These are phyloP conservation scores for Daldinia concentrica DNA, from an alignment of 495 filamentous ascomycete genomes.

Conservation along the genomic window DNA sequence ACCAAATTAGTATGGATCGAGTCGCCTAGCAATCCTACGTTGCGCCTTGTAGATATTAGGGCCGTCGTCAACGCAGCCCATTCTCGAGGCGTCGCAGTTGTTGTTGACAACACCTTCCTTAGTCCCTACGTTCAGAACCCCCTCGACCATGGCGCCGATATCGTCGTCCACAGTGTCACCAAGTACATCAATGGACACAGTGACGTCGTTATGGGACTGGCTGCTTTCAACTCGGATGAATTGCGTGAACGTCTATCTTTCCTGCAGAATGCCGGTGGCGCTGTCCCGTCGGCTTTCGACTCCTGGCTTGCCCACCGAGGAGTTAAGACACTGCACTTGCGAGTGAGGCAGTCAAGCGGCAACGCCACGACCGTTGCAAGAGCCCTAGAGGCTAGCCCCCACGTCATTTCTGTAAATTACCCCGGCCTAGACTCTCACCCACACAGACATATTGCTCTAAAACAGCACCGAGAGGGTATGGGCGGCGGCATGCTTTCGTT, in stretches of 20 bases:
- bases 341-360: conserved; percentile 80
- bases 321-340: conserved; percentile 94
- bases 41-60: conserved; percentile 89
- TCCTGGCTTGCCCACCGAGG: conserved; percentile 99
- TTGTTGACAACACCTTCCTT: conserved; percentile 99
- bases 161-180: conserved; percentile 98
- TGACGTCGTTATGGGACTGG: conserved; percentile 98
- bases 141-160: conserved; percentile 92
- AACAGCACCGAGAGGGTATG: conserved; percentile 93
- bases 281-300: conserved; percentile 93
- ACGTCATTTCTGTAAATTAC: conserved; percentile 91
- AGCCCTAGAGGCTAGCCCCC: conserved; percentile 79
- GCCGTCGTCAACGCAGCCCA: conserved; percentile 84
- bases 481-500: conserved; percentile 98
- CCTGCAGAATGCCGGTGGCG: conserved; percentile 97
- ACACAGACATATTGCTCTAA: conserved; percentile 81
- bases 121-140: conserved; percentile 97
- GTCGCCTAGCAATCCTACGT: conserved; percentile 90
- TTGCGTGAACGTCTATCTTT: conserved; percentile 82
- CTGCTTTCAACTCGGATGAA: conserved; percentile 89
- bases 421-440: conserved; percentile 88
- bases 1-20: conserved; percentile 99
- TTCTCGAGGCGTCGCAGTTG: conserved; percentile 87
- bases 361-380: conserved; percentile 84
- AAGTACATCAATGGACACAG: conserved; percentile 99